Conservation (phyloP, 108 stramenopile species). For the Nitzschia inconspicua region DNA sequence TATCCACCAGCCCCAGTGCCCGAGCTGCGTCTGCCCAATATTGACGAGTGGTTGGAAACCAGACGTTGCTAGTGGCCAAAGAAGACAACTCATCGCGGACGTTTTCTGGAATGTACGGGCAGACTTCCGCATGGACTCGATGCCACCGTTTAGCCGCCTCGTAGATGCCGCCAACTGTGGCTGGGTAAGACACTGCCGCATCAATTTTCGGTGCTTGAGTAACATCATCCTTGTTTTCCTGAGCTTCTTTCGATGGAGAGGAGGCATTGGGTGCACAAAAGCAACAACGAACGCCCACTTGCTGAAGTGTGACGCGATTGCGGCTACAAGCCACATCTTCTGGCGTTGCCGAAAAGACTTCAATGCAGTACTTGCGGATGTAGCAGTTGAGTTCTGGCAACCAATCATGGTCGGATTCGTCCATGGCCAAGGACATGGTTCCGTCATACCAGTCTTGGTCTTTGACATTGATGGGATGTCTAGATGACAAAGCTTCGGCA, state of each 20-base stretch:
- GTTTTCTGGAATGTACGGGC: slow-evolving; percentile 24
- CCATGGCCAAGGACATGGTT: slow-evolving; percentile 23
- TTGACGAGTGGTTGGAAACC: slow-evolving; percentile 47
- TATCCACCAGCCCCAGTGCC: slow-evolving; percentile 51
- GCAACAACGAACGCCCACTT: slow-evolving; percentile 66
- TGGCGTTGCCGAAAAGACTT: slow-evolving; percentile 48
- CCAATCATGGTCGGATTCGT: slow-evolving; percentile 49
- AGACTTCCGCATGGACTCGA: slow-evolving; percentile 30
- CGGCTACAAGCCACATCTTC: slow-evolving; percentile 44
- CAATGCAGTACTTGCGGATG: slow-evolving; percentile 59
- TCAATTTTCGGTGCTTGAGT: background rate
- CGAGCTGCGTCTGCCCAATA: slow-evolving; percentile 61
- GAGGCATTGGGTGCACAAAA: slow-evolving; percentile 42
- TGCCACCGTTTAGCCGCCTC: slow-evolving; percentile 60
- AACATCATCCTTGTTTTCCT: too few relatives aligned
- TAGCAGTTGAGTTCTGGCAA: slow-evolving; percentile 68
- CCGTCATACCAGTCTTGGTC: slow-evolving; percentile 32
- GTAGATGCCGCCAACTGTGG: slow-evolving; percentile 42
- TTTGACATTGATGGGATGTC: background rate
- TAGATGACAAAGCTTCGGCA: background rate
- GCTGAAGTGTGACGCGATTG: slow-evolving; percentile 34
- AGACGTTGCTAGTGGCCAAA: slow-evolving; percentile 12
- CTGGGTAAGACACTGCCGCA: slow-evolving; percentile 44
- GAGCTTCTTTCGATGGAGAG: slow-evolving; percentile 16
- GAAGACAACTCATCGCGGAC: slow-evolving; percentile 11